A percentile compares a stretch with the other conserved stretches of the same genome.
phyloP scores from a whole-genome alignment of 176 grass and related monocot genomes.

The Microstegium vimineum region DNA sequence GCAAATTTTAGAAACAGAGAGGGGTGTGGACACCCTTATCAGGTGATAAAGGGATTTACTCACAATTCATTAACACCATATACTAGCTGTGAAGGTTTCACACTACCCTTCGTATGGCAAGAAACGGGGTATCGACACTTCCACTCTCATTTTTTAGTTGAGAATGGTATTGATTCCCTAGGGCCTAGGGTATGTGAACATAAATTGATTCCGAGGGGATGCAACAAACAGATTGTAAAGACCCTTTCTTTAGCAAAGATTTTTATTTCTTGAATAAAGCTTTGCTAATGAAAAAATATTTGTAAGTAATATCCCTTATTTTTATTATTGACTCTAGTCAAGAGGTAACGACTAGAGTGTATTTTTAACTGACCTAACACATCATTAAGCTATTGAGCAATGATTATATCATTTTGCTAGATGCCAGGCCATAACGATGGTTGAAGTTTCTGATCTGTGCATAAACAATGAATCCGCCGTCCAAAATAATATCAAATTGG shows the following conservation, averaged over 20 bases:
- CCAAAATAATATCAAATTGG: neutral
- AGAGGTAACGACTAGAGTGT: neutral
- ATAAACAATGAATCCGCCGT: slow-evolving; percentile 18
- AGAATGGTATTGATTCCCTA: neutral
- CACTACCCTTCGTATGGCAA: too few relatives aligned
- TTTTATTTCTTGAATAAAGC: neutral
- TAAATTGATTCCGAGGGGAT: neutral
- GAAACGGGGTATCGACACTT: too few relatives aligned
- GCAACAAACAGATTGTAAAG: neutral
- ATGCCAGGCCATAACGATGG: neutral
- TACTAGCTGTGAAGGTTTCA: too few relatives aligned
- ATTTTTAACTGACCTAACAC: neutral
- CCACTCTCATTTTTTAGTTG: neutral
- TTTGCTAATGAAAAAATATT: neutral
- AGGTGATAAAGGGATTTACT: too few relatives aligned
- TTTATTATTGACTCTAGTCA: slow-evolving; percentile 1
- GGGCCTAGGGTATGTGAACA: neutral
- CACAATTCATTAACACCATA: too few relatives aligned
- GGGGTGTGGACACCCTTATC: too few relatives aligned
- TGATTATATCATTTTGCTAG: slow-evolving; percentile 15
- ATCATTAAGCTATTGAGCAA: slow-evolving; percentile 11
- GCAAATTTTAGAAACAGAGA: too few relatives aligned
- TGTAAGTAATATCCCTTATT: too few relatives aligned
- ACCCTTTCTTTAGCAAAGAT: neutral
- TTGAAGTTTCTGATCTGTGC: neutral